Evolutionary conservation across 352 stramenopile genomes (phyloP).

Genomic region (Pythium graminicola): DNA sequence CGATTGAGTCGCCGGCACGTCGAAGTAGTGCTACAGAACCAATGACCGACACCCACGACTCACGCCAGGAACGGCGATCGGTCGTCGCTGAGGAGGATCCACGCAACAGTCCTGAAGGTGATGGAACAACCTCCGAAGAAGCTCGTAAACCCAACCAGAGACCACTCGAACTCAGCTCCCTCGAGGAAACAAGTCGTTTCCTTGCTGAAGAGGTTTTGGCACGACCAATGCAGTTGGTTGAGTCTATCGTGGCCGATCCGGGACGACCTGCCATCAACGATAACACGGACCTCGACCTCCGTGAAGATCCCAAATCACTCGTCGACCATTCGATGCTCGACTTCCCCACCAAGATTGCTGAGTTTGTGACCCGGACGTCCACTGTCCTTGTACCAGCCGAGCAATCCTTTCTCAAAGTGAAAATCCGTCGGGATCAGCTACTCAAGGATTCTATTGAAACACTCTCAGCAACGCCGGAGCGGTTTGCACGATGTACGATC

Average conservation of each 20-base stretch:
- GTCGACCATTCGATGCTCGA: constrained; percentile 10
- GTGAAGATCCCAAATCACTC: constrained; percentile 27
- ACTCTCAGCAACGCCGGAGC: constrained; percentile 19
- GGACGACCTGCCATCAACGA: neutral
- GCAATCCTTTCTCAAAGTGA: constrained; percentile 15
- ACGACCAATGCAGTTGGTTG: neutral
- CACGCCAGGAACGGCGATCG: neutral
- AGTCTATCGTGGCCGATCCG: neutral
- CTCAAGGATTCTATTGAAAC: constrained; percentile 28
- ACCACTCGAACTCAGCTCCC: neutral
- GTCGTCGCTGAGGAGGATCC: neutral
- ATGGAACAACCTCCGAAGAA: neutral
- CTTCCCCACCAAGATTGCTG: constrained; percentile 39
- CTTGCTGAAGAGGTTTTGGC: neutral
- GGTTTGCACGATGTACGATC: constrained; percentile 18
- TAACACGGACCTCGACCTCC: constrained; percentile 26
- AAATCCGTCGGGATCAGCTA: constrained; percentile 14
- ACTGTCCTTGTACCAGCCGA: constrained; percentile 31
- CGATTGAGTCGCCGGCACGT: neutral
- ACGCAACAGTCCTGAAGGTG: too few species aligned
- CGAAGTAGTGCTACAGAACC: too few species aligned
- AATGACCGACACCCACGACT: neutral
- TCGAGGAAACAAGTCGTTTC: neutral
- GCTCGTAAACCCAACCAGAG: neutral
- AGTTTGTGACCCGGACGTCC: constrained; percentile 35